Conservation (phyloP, 352 stramenopile species). For the Plasmopara muralis region DNA sequence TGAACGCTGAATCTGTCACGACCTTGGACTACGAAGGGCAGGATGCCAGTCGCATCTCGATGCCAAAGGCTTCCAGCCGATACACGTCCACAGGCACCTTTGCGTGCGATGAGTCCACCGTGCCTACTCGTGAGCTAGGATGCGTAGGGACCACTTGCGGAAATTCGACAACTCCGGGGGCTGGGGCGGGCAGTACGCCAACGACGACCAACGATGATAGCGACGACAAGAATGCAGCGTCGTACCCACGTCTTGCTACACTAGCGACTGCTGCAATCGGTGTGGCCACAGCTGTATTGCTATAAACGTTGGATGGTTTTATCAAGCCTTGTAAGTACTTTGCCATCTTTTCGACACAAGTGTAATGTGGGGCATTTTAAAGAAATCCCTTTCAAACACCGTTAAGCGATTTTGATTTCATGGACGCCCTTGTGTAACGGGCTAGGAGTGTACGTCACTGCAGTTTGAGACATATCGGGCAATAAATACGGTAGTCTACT, state of each 20-base stretch:
- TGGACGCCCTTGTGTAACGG: too few relatives aligned
- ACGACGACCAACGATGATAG: conserved; percentile 15
- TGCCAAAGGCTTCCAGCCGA: conserved; percentile 29
- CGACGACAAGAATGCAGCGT: conserved; percentile 16
- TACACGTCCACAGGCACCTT: conserved; percentile 19
- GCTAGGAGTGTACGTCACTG: too few relatives aligned
- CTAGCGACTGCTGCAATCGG: conserved; percentile 8
- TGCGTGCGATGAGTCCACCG: conserved; percentile 15
- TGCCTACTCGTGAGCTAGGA: conserved; percentile 17
- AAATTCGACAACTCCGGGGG: background rate
- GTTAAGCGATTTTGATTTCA: too few relatives aligned
- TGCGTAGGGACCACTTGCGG: conserved; percentile 18
- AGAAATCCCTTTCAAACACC: too few relatives aligned
- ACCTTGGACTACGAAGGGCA: conserved; percentile 18
- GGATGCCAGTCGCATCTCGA: conserved; percentile 22
- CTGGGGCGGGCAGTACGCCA: conserved; percentile 9
- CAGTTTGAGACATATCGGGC: too few relatives aligned
- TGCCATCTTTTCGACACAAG: too few relatives aligned
- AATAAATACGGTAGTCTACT: too few relatives aligned
- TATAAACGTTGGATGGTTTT: conserved; percentile 5
- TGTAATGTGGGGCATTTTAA: too few relatives aligned
- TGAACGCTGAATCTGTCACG: conserved; percentile 14
- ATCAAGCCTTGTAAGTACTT: too few relatives aligned
- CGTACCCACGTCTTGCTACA: conserved; percentile 7
- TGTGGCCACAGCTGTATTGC: conserved; percentile 6